Evolutionary conservation across 805 yeast species (phyloP).

Genomic region (Myxozyma lipomycoides): DNA sequence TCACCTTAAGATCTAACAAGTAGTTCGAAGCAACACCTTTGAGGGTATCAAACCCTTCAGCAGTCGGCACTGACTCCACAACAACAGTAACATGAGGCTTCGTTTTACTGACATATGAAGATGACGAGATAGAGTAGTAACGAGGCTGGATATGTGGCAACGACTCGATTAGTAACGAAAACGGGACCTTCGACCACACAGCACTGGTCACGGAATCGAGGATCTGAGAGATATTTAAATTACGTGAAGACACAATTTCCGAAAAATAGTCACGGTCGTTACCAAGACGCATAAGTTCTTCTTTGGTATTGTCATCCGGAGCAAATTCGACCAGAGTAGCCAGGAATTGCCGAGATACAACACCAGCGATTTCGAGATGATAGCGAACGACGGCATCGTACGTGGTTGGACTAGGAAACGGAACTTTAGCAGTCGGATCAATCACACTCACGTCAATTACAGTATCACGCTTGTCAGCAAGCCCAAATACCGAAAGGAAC

Average conservation of each 20-base stretch:
- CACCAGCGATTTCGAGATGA: constrained; percentile 86
- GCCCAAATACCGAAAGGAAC: constrained; percentile 61
- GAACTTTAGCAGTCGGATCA: constrained; percentile 50
- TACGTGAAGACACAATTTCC: constrained; percentile 53
- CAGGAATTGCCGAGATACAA: constrained; percentile 85
- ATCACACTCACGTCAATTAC: constrained; percentile 63
- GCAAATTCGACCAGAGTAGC: constrained; percentile 74
- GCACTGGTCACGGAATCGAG: constrained; percentile 53
- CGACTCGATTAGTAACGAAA: constrained; percentile 77
- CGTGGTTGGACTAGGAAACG: constrained; percentile 63
- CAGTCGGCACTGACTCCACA: constrained; percentile 55
- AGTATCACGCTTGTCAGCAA: constrained; percentile 48
- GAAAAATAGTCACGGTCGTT: constrained; percentile 69
- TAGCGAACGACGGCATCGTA: constrained; percentile 80
- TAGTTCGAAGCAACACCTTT: constrained; percentile 91
- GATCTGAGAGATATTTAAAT: constrained; percentile 72
- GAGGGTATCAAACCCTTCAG: constrained; percentile 42
- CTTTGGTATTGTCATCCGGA: constrained; percentile 58
- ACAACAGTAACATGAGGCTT: constrained; percentile 84
- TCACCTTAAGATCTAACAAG: constrained; percentile 63
- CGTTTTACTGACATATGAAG: constrained; percentile 71
- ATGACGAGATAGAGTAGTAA: constrained; percentile 92
- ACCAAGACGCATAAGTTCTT: constrained; percentile 50
- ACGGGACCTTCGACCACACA: constrained; percentile 76
- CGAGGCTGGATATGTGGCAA: constrained; percentile 85